phyloP scores from a whole-genome alignment of 306 rosid genomes.

The Purshia tridentata region DNA sequence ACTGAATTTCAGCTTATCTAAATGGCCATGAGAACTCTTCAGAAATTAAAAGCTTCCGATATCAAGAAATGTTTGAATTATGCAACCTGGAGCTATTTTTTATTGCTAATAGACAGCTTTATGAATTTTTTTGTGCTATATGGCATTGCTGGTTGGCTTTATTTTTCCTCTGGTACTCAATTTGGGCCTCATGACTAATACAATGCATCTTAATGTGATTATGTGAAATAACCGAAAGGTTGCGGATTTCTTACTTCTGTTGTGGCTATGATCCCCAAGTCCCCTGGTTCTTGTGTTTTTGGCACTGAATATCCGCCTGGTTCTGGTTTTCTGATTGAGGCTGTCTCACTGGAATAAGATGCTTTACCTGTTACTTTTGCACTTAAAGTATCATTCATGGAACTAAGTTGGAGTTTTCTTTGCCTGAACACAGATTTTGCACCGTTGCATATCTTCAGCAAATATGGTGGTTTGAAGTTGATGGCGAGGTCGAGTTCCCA shows the following conservation, averaged over 20 bases:
- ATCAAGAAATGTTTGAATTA: not conserved
- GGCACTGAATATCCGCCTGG: not conserved
- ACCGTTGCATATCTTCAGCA: conserved; percentile 87
- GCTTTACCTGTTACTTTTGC: not conserved
- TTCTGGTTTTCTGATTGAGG: conserved; percentile 14
- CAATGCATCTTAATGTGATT: conserved; percentile 5
- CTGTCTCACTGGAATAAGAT: conserved; percentile 13
- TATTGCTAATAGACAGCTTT: not conserved
- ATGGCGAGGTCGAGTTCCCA: conserved; percentile 91
- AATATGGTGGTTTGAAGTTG: conserved; percentile 98
- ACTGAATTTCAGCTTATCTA: not conserved
- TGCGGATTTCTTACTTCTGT: not conserved
- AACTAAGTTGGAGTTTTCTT: conserved; percentile 20
- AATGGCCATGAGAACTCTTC: not conserved
- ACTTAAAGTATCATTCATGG: not conserved
- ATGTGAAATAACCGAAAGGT: conserved; percentile 1
- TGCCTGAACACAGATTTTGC: conserved; percentile 47
- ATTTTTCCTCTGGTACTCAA: not conserved
- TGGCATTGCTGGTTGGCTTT: not conserved
- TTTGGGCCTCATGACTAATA: conserved; percentile 3
- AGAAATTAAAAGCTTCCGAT: not conserved
- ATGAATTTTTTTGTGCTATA: not conserved
- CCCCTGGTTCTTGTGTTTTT: conserved; percentile 11
- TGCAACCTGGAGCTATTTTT: not conserved
- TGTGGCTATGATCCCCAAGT: not conserved